phyloP scores from a whole-genome alignment of 139 green algal species.

The Pleodorina starrii region DNA sequence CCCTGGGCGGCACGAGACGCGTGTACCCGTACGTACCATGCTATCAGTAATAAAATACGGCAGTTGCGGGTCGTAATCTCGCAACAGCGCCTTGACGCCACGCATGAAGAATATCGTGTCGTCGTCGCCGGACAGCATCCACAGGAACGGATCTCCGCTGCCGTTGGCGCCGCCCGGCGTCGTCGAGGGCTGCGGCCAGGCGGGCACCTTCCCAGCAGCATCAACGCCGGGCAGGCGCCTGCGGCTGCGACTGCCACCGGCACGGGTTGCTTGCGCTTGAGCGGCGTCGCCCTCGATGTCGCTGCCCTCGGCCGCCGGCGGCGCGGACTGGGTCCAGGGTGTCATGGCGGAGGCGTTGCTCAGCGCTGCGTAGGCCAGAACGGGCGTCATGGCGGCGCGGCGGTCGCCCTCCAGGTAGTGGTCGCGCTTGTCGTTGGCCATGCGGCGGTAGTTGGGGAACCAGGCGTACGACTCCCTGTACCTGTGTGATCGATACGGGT shows the following conservation, averaged over 20 bases:
- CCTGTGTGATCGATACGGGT: not conserved
- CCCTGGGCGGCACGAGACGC: no score
- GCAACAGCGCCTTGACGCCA: conserved; percentile 29
- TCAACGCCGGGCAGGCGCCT: no score
- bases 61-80: conserved; percentile 40
- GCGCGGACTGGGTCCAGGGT: not conserved
- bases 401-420: conserved; percentile 45
- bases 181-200: not conserved
- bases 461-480: conserved; percentile 26
- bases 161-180: not conserved
- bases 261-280: no score
- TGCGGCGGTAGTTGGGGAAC: conserved; percentile 19
- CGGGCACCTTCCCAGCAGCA: not conserved
- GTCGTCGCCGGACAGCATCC: conserved; percentile 36
- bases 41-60: conserved; percentile 31
- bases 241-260: no score
- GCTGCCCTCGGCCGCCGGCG: not conserved
- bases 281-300: no score
- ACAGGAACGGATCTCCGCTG: conserved; percentile 21
- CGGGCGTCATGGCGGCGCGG: conserved; percentile 27
- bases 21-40: no score
- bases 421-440: conserved; percentile 39
- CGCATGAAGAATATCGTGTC: conserved; percentile 48
- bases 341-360: not conserved
- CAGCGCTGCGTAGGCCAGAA: conserved; percentile 19